Evolutionary conservation across 768 basidiomycete genomes (phyloP), one percentile per base, ranked within the genome.

Genomic region (Lepiota subincarnata): DNA sequence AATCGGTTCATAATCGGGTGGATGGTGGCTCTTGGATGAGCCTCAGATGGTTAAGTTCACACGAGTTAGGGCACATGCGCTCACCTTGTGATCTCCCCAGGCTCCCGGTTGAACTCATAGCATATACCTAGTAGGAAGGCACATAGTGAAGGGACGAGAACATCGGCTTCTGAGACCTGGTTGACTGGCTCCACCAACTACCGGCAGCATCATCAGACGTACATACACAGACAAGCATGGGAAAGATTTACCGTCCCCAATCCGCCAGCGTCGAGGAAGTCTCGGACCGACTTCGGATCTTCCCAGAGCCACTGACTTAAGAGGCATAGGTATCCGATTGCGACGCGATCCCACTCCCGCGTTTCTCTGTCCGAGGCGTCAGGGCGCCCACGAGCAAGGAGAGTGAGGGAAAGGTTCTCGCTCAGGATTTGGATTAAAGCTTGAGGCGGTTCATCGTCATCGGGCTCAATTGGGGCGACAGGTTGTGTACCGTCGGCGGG

Each of bases 251-350:
- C 95, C 62, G 94, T 85, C 50, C 91, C 88, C 45, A 99, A 70
- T 48, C 92, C 93, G 18, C 94, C 92, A 6, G 92, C 87, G 62
- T 91, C 86, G 58, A 99, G 73, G 63, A 98, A 96, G 64, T 91
- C 93, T 56, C 84, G 78, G 48, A 97, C 92, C 0, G 89, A 86
- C 48, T 76, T 80, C 0, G 94, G 85, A 61, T 97, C 95, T 62
- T 98, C 96, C 95, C 95, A 99, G 6, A 97, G 74, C 97, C 97
- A 99, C 57, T 94, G 92, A 3, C 83, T 77, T 28, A 99, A 75
- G 50, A 97, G 67, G 44, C 82, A 81, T 34, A 98, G 73, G 64
- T 98, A 96, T 0, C 86, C 89, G 6, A 91, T 84, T 62, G 94
- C 85, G 43, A 96, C 73, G 55, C 92, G 77, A 57, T 93, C 92